Conservation (phyloP, 306 rosid species). For the Macrotyloma uniflorum region DNA sequence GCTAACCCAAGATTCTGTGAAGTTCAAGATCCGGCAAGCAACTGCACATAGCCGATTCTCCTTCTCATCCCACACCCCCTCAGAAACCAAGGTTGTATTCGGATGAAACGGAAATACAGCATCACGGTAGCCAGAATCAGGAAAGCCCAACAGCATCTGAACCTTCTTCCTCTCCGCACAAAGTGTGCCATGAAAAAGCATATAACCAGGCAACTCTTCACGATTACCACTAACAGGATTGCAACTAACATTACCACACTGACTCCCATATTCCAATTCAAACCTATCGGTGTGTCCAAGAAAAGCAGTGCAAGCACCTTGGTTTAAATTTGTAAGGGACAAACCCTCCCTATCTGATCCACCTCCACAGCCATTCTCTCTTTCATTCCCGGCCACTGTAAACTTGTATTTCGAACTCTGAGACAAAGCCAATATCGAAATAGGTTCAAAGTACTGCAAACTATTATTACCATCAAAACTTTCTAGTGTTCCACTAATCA, state of each 20-base stretch:
- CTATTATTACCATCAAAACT: constrained; percentile 51
- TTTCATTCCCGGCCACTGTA: constrained; percentile 47
- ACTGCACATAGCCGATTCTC: constrained; percentile 59
- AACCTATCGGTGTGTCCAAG: constrained; percentile 39
- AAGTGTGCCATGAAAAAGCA: constrained; percentile 48
- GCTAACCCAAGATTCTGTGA: constrained; percentile 41
- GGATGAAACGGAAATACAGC: constrained; percentile 57
- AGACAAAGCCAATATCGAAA: constrained; percentile 63
- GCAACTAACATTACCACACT: constrained; percentile 57
- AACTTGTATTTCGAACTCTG: constrained; percentile 49
- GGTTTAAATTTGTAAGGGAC: constrained; percentile 25
- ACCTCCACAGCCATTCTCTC: constrained; percentile 50
- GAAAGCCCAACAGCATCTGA: constrained; percentile 73
- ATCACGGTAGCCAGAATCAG: constrained; percentile 35
- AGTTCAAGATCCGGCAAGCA: constrained; percentile 71
- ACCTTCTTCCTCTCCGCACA: constrained; percentile 54
- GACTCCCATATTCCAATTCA: constrained; percentile 63
- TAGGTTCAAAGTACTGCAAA: constrained; percentile 47
- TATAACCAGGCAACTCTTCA: constrained; percentile 46
- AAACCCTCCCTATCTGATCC: constrained; percentile 44
- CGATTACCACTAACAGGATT: constrained; percentile 57
- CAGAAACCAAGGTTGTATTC: constrained; percentile 57
- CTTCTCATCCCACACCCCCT: constrained; percentile 84
- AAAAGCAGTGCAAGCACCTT: constrained; percentile 51
- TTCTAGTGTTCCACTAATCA: constrained; percentile 72